phyloP scores from a whole-genome alignment of 176 grass and related monocot species.

The Musa beccarii region DNA sequence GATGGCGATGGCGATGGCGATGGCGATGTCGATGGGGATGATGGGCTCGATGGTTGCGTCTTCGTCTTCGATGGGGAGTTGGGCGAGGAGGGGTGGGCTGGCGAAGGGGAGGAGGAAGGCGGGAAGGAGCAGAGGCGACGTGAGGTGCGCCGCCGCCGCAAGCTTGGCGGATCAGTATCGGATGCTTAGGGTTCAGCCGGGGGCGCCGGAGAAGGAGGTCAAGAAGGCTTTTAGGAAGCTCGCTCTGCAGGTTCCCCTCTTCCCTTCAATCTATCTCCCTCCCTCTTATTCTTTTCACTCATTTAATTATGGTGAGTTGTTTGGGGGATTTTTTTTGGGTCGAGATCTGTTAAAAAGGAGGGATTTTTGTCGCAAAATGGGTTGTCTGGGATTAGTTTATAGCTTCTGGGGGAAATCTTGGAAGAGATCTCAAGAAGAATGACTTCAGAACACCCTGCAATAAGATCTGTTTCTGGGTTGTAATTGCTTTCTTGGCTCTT shows the following conservation, averaged over 20 bases:
- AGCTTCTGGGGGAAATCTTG: too few species aligned
- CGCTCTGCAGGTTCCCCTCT: conserved; percentile 23
- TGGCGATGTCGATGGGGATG: conserved; percentile 23
- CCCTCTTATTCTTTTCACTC: not conserved
- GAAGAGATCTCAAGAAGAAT: too few species aligned
- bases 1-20: conserved; percentile 16
- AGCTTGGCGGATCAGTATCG: conserved; percentile 19
- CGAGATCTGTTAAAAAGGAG: too few species aligned
- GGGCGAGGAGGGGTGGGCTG: not conserved
- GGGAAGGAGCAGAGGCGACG: not conserved
- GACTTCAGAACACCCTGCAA: too few species aligned
- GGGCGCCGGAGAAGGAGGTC: conserved; percentile 27
- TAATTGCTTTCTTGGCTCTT: not conserved
- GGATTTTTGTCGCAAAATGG: too few species aligned
- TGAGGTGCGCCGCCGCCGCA: conserved; percentile 21
- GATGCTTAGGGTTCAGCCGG: conserved; percentile 25
- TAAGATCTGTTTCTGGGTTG: too few species aligned
- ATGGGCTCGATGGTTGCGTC: not conserved
- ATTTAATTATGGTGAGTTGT: not conserved
- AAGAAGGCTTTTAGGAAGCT: conserved; percentile 33
- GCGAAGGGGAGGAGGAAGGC: not conserved
- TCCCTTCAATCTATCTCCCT: not conserved
- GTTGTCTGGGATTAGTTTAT: too few species aligned
- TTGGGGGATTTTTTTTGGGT: not conserved
- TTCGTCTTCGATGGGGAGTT: not conserved